phyloP scores from a whole-genome alignment of 2,329 filamentous ascomycete species.

The Colletotrichum musicola region DNA sequence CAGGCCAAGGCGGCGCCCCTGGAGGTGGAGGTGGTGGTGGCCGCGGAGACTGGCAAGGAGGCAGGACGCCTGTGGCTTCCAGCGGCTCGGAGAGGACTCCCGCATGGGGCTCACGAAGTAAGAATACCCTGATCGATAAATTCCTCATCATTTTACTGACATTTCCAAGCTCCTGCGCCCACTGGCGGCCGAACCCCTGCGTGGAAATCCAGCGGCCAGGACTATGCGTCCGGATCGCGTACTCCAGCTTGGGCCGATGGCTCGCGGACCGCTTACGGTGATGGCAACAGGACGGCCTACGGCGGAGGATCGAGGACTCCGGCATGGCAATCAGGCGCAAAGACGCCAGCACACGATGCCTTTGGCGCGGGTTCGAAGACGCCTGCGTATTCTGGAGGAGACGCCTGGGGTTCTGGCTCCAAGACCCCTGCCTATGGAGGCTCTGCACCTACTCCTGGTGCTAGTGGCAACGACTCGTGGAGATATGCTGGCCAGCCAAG shows the following conservation, averaged over 20 bases:
- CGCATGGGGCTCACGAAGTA: constrained; percentile 79
- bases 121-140: constrained; percentile 50
- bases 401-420: constrained; percentile 75
- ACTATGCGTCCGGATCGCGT: constrained; percentile 65
- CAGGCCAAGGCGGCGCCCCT: constrained; percentile 55
- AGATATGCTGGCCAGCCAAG: constrained; percentile 66
- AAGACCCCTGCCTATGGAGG: constrained; percentile 82
- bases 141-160: constrained; percentile 43
- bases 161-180: constrained; percentile 63
- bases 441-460: constrained; percentile 70
- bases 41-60: constrained; percentile 70
- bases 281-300: constrained; percentile 82
- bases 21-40: constrained; percentile 60
- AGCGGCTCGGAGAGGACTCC: constrained; percentile 77
- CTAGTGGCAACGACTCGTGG: constrained; percentile 71
- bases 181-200: constrained; percentile 72
- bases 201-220: constrained; percentile 63
- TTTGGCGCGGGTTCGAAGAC: constrained; percentile 78
- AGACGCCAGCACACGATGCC: constrained; percentile 75
- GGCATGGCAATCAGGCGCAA: constrained; percentile 82
- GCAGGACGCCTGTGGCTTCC: constrained; percentile 75
- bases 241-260: constrained; percentile 80
- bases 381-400: constrained; percentile 69
- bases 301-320: constrained; percentile 79
- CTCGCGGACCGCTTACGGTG: constrained; percentile 77